phyloP scores from a whole-genome alignment of 83 land plant genomes.

The Isoetes engelmannii region DNA sequence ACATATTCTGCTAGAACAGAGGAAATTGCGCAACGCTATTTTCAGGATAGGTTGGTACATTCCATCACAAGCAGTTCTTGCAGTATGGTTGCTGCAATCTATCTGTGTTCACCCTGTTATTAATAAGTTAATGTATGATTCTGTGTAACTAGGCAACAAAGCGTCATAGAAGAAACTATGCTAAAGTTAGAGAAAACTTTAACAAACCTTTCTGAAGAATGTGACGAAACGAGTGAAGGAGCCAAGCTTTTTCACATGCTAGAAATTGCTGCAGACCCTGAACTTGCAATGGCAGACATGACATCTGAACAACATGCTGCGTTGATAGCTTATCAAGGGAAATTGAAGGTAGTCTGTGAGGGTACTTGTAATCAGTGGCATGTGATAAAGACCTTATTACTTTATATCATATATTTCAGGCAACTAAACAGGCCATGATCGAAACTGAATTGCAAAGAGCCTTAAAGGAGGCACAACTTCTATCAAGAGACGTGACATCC shows the following conservation, averaged over 20 bases:
- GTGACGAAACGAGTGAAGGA: constrained; percentile 55
- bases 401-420: constrained; percentile 44
- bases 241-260: constrained; percentile 56
- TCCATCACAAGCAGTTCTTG: no score
- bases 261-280: constrained; percentile 70
- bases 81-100: no score
- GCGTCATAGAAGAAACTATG: constrained; percentile 44
- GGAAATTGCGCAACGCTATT: constrained; percentile 26
- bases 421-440: constrained; percentile 35
- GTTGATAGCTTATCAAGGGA: constrained; percentile 46
- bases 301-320: constrained; percentile 56
- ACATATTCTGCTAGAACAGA: constrained; percentile 63
- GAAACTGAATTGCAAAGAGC: constrained; percentile 52
- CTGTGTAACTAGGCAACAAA: constrained; percentile 50
- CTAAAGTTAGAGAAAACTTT: constrained; percentile 36
- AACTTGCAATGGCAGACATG: constrained; percentile 78
- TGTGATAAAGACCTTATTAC: no score
- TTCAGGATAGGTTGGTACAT: constrained; percentile 67
- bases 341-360: no score
- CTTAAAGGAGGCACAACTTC: constrained; percentile 48
- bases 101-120: no score
- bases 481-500: constrained; percentile 53
- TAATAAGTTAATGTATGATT: no score
- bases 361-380: no score
- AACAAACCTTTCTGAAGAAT: no score